Conservation (phyloP, 371 early-diverging fungal genomes). For the Caulochytrium protostelioides region DNA sequence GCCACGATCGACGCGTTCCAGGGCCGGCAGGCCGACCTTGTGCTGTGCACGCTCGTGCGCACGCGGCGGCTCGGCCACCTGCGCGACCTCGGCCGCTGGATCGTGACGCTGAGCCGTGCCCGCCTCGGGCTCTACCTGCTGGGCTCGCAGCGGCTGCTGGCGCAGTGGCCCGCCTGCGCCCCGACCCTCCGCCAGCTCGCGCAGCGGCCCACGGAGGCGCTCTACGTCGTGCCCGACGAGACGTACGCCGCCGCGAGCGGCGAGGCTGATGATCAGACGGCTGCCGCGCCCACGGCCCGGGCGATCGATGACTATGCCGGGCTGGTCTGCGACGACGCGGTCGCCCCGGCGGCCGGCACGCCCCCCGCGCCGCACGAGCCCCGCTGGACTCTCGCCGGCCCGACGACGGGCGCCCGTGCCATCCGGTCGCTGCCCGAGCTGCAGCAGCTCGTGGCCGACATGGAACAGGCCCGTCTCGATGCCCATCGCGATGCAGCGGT, state of each 20-base stretch:
- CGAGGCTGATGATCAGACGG: conserved; percentile 2
- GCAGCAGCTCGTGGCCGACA: too few species aligned
- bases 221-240: conserved; percentile 38
- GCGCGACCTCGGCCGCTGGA: conserved; percentile 65
- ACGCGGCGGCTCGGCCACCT: conserved; percentile 73
- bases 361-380: not conserved
- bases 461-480: too few species aligned
- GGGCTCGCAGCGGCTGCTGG: conserved; percentile 46
- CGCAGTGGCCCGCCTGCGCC: conserved; percentile 49
- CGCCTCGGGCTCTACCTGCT: conserved; percentile 83
- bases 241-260: conserved; percentile 17
- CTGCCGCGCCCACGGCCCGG: not conserved
- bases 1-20: conserved; percentile 86
- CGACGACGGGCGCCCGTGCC: too few species aligned
- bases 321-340: not conserved
- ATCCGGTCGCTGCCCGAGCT: too few species aligned
- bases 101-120: conserved; percentile 79
- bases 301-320: not conserved
- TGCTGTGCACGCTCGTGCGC: conserved; percentile 83
- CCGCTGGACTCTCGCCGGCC: too few species aligned
- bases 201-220: conserved; percentile 14
- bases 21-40: conserved; percentile 80
- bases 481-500: too few species aligned
- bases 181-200: conserved; percentile 25
- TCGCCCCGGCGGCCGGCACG: not conserved